Base-by-base conservation (phyloP, 192 early-diverging fungal species). In the Umbelopsis vinacea region DNA sequence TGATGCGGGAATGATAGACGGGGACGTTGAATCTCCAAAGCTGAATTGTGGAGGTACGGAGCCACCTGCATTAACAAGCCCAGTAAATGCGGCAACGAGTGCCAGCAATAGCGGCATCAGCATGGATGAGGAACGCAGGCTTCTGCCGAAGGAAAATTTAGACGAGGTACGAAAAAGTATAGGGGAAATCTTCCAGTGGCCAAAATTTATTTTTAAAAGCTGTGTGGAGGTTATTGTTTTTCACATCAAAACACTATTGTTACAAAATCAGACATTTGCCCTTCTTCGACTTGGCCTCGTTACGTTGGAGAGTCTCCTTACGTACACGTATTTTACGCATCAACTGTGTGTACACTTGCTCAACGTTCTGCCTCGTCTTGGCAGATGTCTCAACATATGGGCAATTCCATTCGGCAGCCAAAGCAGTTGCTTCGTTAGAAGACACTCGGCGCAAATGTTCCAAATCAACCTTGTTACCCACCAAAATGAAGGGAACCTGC, bases 391-490 rank as follows among this genome's bases (percentile, higher is more conserved):
- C 91, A 26, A 90, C 82, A 74, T 92, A 92, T 52, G 78, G 77
- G 66, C 91, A 91, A n/a, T 79, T 76, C 91, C 91, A 92, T 73
- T 91, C 90, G 33, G 70, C 71, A 19, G 91, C 91, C 50, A 79
- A 81, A 17, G 76, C 81, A 67, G 79, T 75, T 17, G 87, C 91
- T 45, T 92, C 90, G 6, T 79, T 76, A 6, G 83, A 66, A 22
- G 85, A 73, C 15, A 92, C 91, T 73, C 89, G 89, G 22, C 91
- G 85, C 14, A 85, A 71, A 53, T 86, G 81, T 0, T 71, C 79
- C 73, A 92, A 76, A 76, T 92, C 90, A 8, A 80, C 83, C 74
- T 92, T 95, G 82, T 95, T 95, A 50, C 93, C 93, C 12, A 94
- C 90, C 15, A 95, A 79, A 47, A 95, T 87, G 66, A 95, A 94